Base-by-base conservation (phyloP, 768 basidiomycete genomes). In the Mycena polygramma region DNA sequence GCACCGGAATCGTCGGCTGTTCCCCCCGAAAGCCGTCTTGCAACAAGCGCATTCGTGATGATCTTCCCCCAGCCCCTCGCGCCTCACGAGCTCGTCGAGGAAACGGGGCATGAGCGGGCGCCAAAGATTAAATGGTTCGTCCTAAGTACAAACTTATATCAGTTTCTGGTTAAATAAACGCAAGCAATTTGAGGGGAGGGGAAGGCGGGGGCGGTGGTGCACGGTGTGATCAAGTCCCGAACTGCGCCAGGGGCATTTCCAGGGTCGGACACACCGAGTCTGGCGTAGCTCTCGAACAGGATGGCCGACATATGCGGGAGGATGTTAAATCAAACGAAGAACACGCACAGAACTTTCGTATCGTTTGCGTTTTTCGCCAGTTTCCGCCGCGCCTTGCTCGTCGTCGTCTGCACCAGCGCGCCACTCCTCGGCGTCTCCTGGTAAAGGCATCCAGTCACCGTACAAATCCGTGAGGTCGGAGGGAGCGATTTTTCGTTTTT, bases 121-220 rank as follows among this genome's bases (percentile, higher is more conserved):
- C 69, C 69, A 70, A 6, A 37, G 22, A 4, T 39, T 22, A 55
- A 64, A 58, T 2, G 69, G 55, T 10, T 64, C 57, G n/a, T 70
- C 62, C 62, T 53, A 10, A 9, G 6, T 15, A n/a, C 15, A 22
- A 39, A 13, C 7, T 63, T 36, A 63, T 13, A 4, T 35, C 35
- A 39, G 17, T 35, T 7, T 17, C 26, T n/a, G 19, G 2, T 5
- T n/a, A 49, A 22, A 15, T 8, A 60, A 45, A 43, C n/a, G n/a
- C n/a, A n/a, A n/a, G n/a, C n/a, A n/a, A n/a, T n/a, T n/a, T n/a
- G n/a, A n/a, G n/a, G n/a, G n/a, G n/a, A n/a, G n/a, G n/a, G n/a
- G n/a, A n/a, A n/a, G n/a, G n/a, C n/a, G n/a, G n/a, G n/a, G n/a
- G n/a, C n/a, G n/a, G n/a, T n/a, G n/a, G n/a, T n/a, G n/a, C n/a